Evolutionary conservation across 306 rosid genomes (phyloP).

Genomic region (Quercus variabilis): DNA sequence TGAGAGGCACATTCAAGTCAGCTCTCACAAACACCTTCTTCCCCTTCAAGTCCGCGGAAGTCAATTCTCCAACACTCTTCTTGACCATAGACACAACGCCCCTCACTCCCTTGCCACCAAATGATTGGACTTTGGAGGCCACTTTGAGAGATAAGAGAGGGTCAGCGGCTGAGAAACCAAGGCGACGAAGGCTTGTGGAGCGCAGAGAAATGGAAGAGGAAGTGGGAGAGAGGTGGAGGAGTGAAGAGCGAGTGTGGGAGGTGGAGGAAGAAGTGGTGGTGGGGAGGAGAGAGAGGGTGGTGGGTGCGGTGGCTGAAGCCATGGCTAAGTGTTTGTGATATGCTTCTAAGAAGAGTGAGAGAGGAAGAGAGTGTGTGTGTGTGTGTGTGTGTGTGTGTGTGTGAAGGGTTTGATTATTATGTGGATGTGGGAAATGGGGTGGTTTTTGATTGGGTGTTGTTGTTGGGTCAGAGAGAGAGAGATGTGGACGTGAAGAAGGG

Average conservation of each 20-base stretch:
- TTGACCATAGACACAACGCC: constrained; percentile 82
- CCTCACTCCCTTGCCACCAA: constrained; percentile 40
- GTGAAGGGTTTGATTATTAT: background rate
- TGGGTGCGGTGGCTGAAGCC: constrained; percentile 73
- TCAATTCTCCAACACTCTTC: constrained; percentile 86
- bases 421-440: constrained; percentile 15
- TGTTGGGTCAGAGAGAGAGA: constrained; percentile 4
- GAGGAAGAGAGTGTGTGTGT: background rate
- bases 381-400: background rate
- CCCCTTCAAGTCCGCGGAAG: constrained; percentile 68
- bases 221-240: constrained; percentile 40
- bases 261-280: constrained; percentile 41
- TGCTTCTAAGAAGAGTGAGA: constrained; percentile 1
- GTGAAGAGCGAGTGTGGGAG: constrained; percentile 39
- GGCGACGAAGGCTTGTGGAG: constrained; percentile 46
- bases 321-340: constrained; percentile 31
- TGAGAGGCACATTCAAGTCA: constrained; percentile 89
- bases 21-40: constrained; percentile 91
- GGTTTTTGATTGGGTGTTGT: constrained; percentile 12
- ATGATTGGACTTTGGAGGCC: constrained; percentile 51
- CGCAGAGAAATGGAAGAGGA: constrained; percentile 48
- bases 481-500: constrained; percentile 58
- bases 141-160: constrained; percentile 60
- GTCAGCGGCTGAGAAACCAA: constrained; percentile 75
- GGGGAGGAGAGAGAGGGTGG: constrained; percentile 66